phyloP scores from a whole-genome alignment of 768 basidiomycete species.

The Cubamyces lactineus region DNA sequence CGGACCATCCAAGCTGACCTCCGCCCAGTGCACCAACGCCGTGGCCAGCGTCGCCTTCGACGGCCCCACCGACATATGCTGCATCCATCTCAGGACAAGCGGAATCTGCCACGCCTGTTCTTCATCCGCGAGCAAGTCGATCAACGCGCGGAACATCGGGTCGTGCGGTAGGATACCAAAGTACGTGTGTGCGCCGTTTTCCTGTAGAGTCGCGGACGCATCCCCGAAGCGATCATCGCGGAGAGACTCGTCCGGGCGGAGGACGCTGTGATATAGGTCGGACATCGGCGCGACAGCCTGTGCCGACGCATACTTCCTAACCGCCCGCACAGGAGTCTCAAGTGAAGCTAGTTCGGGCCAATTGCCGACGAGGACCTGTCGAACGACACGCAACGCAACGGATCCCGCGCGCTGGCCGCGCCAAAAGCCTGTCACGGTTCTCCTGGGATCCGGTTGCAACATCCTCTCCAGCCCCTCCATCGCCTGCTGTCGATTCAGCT shows the following conservation, averaged over 20 bases:
- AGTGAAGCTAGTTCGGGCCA: conserved; percentile 47
- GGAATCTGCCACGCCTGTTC: conserved; percentile 63
- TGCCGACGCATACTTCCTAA: conserved; percentile 33
- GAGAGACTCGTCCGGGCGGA: background rate
- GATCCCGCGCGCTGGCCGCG: conserved; percentile 29
- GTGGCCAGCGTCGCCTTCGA: conserved; percentile 57
- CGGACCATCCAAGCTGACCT: conserved; percentile 65
- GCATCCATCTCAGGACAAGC: conserved; percentile 75
- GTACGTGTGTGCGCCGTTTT: conserved; percentile 15
- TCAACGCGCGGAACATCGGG: conserved; percentile 56
- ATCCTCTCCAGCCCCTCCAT: conserved; percentile 34
- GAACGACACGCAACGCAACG: conserved; percentile 32
- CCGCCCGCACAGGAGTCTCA: conserved; percentile 41
- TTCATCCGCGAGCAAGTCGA: conserved; percentile 60
- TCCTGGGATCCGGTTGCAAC: conserved; percentile 32
- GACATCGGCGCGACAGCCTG: conserved; percentile 32
- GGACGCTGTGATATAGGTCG: conserved; percentile 37
- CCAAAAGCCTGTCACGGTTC: conserved; percentile 34
- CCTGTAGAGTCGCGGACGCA: conserved; percentile 10
- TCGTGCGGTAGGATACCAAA: conserved; percentile 49
- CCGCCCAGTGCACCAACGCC: conserved; percentile 71
- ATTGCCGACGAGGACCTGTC: conserved; percentile 47
- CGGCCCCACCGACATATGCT: conserved; percentile 55
- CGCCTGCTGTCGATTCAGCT: conserved; percentile 32
- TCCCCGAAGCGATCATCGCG: background rate